phyloP scores from a whole-genome alignment of 2,329 filamentous ascomycete genomes.

The Monosporascus sp. region DNA sequence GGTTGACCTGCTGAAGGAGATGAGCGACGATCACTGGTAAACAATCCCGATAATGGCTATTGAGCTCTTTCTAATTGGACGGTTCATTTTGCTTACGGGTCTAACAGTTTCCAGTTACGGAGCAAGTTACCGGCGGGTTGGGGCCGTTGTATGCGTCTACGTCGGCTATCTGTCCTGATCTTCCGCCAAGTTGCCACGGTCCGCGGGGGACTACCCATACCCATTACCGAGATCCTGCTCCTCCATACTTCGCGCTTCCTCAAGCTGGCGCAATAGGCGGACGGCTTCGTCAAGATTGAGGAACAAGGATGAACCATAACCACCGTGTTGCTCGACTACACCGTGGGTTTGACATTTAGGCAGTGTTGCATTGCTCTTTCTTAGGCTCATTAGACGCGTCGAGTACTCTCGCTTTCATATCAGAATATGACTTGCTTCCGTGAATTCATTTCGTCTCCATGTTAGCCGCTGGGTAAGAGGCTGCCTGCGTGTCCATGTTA shows the following conservation, averaged over 20 bases:
- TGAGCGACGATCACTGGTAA: background rate
- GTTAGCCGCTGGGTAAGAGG: conserved; percentile 2
- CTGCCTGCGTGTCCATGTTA: background rate
- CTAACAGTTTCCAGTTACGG: background rate
- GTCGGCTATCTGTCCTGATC: no score
- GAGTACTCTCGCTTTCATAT: background rate
- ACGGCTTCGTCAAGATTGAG: background rate
- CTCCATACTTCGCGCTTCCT: background rate
- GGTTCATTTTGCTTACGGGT: background rate
- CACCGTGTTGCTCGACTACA: background rate
- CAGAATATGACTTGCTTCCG: conserved; percentile 13
- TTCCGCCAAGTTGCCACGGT: no score
- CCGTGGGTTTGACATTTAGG: background rate
- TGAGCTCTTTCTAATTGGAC: background rate
- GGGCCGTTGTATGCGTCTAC: no score
- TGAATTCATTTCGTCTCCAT: conserved; percentile 12
- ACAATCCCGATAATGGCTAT: background rate
- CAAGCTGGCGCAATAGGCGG: background rate
- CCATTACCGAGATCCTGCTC: no score
- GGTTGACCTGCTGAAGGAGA: background rate
- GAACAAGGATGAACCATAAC: background rate
- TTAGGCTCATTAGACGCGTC: background rate
- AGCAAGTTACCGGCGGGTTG: background rate
- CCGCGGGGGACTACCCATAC: no score
- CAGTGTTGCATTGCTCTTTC: background rate